Evolutionary conservation across 805 yeast genomes (phyloP), one percentile per base, ranked within the genome.

Genomic region (Vanderwaltozyma polyspora): DNA sequence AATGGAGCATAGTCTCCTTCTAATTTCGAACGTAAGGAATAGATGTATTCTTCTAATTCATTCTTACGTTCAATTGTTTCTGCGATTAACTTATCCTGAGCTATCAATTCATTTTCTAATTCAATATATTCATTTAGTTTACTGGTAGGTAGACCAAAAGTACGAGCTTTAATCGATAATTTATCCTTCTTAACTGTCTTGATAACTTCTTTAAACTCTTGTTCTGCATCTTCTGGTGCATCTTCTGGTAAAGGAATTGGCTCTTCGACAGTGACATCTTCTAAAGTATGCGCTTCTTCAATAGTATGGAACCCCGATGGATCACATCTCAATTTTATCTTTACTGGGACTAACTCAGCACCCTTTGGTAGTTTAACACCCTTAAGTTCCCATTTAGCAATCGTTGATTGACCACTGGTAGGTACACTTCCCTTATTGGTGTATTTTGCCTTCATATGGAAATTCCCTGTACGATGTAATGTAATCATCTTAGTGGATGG

Each of bases 11-110:
- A 89, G 52, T 77, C 78, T 37, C 86, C 98, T 40, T 87, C 97
- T 56, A 91, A 72, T 70, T 91, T 91, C 61, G 94, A 94, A 69
- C 98, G 82, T 65, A 89, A 76, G 54, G 85, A 94, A 68, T 91
- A 91, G 56, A 91, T 91, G 73, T 91, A 91, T 72, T 91, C 99
- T 72, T 91, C 98, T 43, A 91, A 72, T 46, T 95, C 91, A 63
- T 91, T 91, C 80, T 91, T 91, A 66, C 86, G 85, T 68, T 91
- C 96, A 72, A 91, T 97, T 47, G 97, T 91, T 68, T 91, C 97
- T 48, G 93, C 93, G 46, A 91, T 96, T 52, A 89, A 78, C 70
- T 87, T 91, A 66, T 91, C 99, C 57, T 79, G 86, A 59, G 85
- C 75, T 45, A 74, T 70, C 78, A 91, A 67, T 60, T 79, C 72